phyloP scores from a whole-genome alignment of 495 filamentous ascomycete genomes.

The Podospora conica region DNA sequence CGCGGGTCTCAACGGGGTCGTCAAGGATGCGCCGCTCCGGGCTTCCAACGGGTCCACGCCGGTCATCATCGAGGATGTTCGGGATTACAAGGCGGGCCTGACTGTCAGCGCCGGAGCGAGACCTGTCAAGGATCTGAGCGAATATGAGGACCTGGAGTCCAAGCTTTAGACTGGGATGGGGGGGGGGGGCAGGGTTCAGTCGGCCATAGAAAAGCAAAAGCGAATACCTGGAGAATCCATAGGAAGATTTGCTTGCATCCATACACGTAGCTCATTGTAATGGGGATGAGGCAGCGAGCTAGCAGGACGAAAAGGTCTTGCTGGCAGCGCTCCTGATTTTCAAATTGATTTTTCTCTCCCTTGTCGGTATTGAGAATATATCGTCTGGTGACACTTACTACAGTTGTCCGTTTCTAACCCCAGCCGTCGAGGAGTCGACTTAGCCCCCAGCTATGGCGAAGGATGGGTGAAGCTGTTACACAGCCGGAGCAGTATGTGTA shows the following conservation, averaged over 20 bases:
- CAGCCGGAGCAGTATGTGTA: not conserved
- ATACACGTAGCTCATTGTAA: not conserved
- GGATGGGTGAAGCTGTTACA: too few relatives aligned
- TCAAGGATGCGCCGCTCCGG: slow-evolving; percentile 36
- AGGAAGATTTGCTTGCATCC: not conserved
- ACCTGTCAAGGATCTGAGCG: slow-evolving; percentile 66
- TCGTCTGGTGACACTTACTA: too few relatives aligned
- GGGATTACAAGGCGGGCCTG: slow-evolving; percentile 68
- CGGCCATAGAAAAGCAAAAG: not conserved
- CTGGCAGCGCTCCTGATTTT: not conserved
- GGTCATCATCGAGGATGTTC: slow-evolving; percentile 62
- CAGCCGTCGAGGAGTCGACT: too few relatives aligned
- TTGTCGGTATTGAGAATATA: too few relatives aligned
- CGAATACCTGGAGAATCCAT: not conserved
- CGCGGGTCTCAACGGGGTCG: slow-evolving; percentile 31
- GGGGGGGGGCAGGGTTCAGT: not conserved
- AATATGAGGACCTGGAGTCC: slow-evolving; percentile 73
- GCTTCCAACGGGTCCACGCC: slow-evolving; percentile 41
- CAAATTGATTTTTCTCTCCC: not conserved
- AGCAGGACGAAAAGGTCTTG: not conserved
- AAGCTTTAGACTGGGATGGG: slow-evolving; percentile 46
- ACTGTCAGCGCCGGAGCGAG: slow-evolving; percentile 61
- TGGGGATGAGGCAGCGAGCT: not conserved
- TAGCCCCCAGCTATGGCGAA: too few relatives aligned
- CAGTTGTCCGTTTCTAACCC: too few relatives aligned